Percentiles rank a stretch among this genome's conserved stretches.
These are phyloP conservation scores for Aspergillus aculeatus DNA, from an alignment of 2,329 filamentous ascomycete genomes.

Conservation along the genomic window DNA sequence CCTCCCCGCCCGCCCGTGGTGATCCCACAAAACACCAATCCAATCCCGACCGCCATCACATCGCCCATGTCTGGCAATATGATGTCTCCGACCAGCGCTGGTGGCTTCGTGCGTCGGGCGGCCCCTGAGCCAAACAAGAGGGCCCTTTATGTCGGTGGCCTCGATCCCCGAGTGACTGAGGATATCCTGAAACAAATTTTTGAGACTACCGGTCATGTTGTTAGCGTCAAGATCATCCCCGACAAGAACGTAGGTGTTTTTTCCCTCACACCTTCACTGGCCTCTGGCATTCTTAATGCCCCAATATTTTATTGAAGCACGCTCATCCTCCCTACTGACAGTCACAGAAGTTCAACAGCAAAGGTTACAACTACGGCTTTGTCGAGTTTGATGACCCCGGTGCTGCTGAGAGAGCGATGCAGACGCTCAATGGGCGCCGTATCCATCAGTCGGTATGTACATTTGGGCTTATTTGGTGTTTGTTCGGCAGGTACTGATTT, in stretches of 20 bases:
- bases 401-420: conserved; percentile 94
- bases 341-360: conserved; percentile 61
- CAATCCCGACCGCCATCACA: conserved; percentile 87
- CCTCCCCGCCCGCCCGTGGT: conserved; percentile 78
- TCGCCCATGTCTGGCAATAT: conserved; percentile 77
- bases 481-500: neutral
- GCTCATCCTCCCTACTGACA: conserved; percentile 17
- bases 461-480: neutral
- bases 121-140: conserved; percentile 98
- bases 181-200: conserved; percentile 97
- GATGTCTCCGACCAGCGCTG: conserved; percentile 81
- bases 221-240: conserved; percentile 98
- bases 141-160: conserved; percentile 89
- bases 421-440: conserved; percentile 89
- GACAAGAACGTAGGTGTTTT: conserved; percentile 87
- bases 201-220: conserved; percentile 95
- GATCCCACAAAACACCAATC: conserved; percentile 95
- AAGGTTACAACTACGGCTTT: conserved; percentile 98
- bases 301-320: neutral
- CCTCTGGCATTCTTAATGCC: neutral
- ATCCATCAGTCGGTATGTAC: conserved; percentile 86
- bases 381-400: conserved; percentile 98
- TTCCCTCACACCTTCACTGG: neutral
- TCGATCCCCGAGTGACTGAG: conserved; percentile 93
- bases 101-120: conserved; percentile 79